Evolutionary conservation across 345 rosid genomes (phyloP), one percentile per base, ranked within the genome.

Genomic region (Eucalyptus regnans): DNA sequence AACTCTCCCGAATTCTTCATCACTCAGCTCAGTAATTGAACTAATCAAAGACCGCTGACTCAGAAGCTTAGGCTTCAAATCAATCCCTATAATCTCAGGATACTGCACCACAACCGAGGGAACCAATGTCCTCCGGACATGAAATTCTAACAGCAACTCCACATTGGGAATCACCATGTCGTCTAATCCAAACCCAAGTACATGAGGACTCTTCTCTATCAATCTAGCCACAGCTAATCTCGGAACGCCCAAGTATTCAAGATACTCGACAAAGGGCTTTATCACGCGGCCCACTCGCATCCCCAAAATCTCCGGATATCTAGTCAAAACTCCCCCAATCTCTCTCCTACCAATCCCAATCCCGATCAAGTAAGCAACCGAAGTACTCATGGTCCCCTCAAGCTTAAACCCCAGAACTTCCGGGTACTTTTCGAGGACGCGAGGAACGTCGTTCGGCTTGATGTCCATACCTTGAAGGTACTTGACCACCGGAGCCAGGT

Each of bases 371-470:
- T 96, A 97, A 91, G 99, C 98, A 29, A 96, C 97, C 6, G 99
- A 96, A 31, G 99, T 97, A 92, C 99, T 96, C 98, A 96, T 97
- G 20, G 99, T 97, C 54, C 99, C 99, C 93, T 97, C 99, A 50
- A 97, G 97, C 94, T 97, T 97, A 92, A 97, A 96, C 37, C 99
- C 99, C 85, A 97, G 88, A 54, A 97, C 95, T 90, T 96, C 99
- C 7, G 99, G 99, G 90, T 96, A 97, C 90, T 86, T 95, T 93
- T 96, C 99, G 87, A 97, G 99, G 87, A 97, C 99, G 52, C 96
- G 92, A 88, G 99, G 97, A 79, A 97, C 92, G 89, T 95, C 95
- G 16, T 43, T 93, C 15, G 93, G 96, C 92, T 96, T 97, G n/a
- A 96, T 94, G 92, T 97, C 99, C 94, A 97, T 90, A 64, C 99